Evolutionary conservation across 169 alveolate species (phyloP).

Genomic region (Perkinsus marinus): DNA sequence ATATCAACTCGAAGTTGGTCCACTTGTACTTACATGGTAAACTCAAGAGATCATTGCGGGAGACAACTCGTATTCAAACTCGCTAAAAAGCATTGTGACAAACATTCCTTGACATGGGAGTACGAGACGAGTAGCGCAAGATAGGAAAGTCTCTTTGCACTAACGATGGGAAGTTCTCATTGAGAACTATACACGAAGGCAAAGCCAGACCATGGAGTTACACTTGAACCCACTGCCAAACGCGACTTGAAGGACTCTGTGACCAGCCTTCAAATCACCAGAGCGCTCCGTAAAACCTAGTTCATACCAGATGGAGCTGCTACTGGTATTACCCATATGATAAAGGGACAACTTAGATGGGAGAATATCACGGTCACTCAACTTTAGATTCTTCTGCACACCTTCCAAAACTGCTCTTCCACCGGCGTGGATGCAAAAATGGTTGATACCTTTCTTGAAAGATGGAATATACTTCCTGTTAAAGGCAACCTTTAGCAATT

Average conservation of each 20-base stretch:
- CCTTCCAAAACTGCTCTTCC: constrained; percentile 1
- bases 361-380: background rate
- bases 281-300: background rate
- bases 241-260: background rate
- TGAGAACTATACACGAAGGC: too few species aligned
- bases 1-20: too few species aligned
- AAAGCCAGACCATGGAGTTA: background rate
- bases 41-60: too few species aligned
- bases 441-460: constrained; percentile 5
- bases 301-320: constrained; percentile 2
- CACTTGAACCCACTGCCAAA: constrained; percentile 4
- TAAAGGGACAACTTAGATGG: background rate
- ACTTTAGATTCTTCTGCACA: background rate
- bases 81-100: too few species aligned
- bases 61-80: too few species aligned
- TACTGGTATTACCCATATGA: background rate
- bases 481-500: background rate
- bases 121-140: too few species aligned
- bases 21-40: too few species aligned
- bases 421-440: constrained; percentile 5
- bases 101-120: too few species aligned
- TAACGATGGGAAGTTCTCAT: too few species aligned
- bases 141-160: too few species aligned
- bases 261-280: background rate
- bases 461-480: background rate